These are phyloP conservation scores for Camellia lanceoleosa DNA, from an alignment of 148 eudicot species.

Conservation along the genomic window DNA sequence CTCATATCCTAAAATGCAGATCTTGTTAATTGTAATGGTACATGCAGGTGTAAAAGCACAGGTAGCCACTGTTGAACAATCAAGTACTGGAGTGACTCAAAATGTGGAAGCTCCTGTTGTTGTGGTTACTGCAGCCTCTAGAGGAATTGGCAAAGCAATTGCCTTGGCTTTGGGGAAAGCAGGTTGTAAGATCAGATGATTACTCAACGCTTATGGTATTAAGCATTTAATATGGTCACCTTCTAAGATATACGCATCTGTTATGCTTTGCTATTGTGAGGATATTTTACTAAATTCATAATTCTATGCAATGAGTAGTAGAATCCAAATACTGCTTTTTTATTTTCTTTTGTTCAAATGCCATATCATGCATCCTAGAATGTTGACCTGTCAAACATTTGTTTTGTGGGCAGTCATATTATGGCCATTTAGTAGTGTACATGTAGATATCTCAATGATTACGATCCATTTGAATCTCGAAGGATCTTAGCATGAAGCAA, in stretches of 20 bases:
- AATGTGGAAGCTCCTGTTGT: conserved; percentile 79
- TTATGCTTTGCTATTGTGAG: background rate
- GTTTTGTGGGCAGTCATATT: background rate
- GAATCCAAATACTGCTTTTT: background rate
- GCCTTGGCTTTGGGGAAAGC: conserved; percentile 88
- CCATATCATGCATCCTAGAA: background rate
- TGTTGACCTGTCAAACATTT: background rate
- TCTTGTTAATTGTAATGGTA: conserved; percentile 11
- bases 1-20: background rate
- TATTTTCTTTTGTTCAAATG: background rate
- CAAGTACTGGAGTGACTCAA: conserved; percentile 38
- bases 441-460: background rate
- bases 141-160: conserved; percentile 93
- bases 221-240: background rate
- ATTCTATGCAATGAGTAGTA: background rate
- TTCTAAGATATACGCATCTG: background rate
- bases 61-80: conserved; percentile 61
- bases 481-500: background rate
- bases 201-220: background rate
- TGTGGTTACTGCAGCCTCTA: conserved; percentile 88
- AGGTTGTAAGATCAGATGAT: conserved; percentile 72
- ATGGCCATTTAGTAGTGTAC: background rate
- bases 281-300: background rate
- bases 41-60: conserved; percentile 56
- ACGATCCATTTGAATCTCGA: background rate